phyloP scores from a whole-genome alignment of 257 asterid genomes.

The Salvia rosmarinus region DNA sequence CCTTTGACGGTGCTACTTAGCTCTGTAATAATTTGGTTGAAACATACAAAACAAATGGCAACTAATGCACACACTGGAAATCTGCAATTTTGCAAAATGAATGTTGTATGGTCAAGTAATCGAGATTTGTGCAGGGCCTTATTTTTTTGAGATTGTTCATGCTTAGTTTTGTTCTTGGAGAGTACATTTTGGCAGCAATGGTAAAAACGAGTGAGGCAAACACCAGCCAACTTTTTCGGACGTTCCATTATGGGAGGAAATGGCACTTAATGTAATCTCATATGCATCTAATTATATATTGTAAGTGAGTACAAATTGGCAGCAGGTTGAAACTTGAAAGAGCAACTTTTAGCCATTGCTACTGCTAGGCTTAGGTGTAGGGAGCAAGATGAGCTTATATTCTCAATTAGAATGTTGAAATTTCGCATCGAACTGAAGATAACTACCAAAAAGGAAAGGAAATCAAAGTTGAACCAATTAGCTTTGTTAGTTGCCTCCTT shows the following conservation, averaged over 20 bases:
- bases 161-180: background rate
- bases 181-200: background rate
- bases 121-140: background rate
- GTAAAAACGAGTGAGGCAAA: background rate
- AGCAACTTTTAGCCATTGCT: background rate
- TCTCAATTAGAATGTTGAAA: slow-evolving; percentile 26
- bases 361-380: background rate
- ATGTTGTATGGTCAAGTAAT: background rate
- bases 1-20: background rate
- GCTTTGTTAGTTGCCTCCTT: slow-evolving; percentile 27
- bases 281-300: background rate
- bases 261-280: slow-evolving; percentile 12
- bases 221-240: background rate
- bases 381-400: background rate
- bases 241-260: background rate
- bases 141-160: background rate
- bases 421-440: slow-evolving; percentile 19
- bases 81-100: background rate
- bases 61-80: background rate
- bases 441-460: slow-evolving; percentile 15
- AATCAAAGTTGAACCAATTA: slow-evolving; percentile 27
- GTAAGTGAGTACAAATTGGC: background rate
- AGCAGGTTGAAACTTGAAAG: slow-evolving; percentile 2
- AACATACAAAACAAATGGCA: too few species aligned
- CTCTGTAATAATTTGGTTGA: too few species aligned